Percentiles rank a stretch among this genome's conserved stretches.
Evolutionary conservation across 2,329 filamentous ascomycete species (phyloP).

Genomic region (Fusarium tupiense): DNA sequence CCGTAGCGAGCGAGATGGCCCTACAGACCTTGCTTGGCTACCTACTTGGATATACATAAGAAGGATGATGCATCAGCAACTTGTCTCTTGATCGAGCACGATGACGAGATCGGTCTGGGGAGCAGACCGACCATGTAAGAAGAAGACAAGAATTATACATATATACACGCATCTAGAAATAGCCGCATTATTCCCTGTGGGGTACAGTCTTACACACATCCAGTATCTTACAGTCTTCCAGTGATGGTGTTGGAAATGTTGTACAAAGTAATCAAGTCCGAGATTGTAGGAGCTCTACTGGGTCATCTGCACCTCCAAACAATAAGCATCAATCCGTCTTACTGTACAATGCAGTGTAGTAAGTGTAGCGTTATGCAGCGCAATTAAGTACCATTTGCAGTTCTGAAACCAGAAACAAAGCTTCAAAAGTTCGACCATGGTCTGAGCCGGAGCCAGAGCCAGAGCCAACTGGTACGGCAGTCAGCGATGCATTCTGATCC

Average conservation of each 20-base stretch:
- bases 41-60: not conserved
- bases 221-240: slow-evolving; percentile 1
- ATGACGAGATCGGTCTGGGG: slow-evolving; percentile 13
- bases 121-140: not conserved
- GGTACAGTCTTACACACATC: slow-evolving; percentile 20
- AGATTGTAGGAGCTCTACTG: not conserved
- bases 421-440: slow-evolving; percentile 16
- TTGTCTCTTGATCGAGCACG: not conserved
- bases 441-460: not conserved
- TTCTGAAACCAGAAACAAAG: slow-evolving; percentile 13
- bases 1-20: not conserved
- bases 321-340: slow-evolving; percentile 27
- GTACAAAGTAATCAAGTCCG: slow-evolving; percentile 8
- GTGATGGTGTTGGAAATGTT: not conserved
- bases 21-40: not conserved
- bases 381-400: not conserved
- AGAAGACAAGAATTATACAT: not conserved
- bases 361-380: not conserved
- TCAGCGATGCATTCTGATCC: slow-evolving; percentile 17
- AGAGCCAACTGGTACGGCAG: not conserved
- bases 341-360: slow-evolving; percentile 5
- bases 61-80: slow-evolving; percentile 24
- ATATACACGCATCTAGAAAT: not conserved
- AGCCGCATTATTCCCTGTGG: not conserved
- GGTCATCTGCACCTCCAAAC: slow-evolving; percentile 8